phyloP scores from a whole-genome alignment of 208 protist genomes.

The Phytomonas sp. region DNA sequence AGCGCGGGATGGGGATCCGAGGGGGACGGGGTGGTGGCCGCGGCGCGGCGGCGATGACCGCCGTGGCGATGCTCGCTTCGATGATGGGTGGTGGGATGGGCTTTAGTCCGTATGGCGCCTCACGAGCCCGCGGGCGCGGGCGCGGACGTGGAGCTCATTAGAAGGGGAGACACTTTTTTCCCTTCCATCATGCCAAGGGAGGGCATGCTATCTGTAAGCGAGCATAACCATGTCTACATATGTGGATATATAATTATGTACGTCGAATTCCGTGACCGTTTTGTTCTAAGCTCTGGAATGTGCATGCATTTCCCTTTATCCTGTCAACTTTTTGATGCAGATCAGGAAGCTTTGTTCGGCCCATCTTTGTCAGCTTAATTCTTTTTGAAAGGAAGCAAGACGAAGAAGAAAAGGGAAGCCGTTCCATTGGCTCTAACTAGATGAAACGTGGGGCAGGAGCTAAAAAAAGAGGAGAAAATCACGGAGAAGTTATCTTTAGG shows the following conservation, averaged over 20 bases:
- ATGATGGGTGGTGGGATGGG: constrained; percentile 63
- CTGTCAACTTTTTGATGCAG: neutral
- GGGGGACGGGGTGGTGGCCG: constrained; percentile 13
- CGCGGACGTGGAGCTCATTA: constrained; percentile 27
- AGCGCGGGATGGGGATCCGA: constrained; percentile 35
- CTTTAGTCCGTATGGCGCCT: constrained; percentile 59
- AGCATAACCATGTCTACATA: constrained; percentile 1
- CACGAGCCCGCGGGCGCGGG: constrained; percentile 24
- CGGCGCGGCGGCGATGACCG: constrained; percentile 33
- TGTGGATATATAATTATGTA: constrained; percentile 5
- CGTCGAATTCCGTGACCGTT: neutral
- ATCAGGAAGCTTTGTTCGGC: neutral
- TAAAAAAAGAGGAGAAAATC: neutral
- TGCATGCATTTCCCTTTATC: neutral
- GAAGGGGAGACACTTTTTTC: constrained; percentile 1
- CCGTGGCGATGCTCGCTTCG: constrained; percentile 71
- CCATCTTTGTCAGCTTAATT: neutral
- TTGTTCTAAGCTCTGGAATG: neutral
- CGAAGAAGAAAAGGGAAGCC: neutral
- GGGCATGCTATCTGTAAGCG: constrained; percentile 3
- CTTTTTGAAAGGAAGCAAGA: neutral
- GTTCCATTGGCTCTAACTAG: neutral
- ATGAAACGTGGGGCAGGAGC: neutral
- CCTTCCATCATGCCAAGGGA: neutral
- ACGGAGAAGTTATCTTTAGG: neutral